phyloP scores from a whole-genome alignment of 805 yeast genomes.

The Lachancea kluyveri region DNA sequence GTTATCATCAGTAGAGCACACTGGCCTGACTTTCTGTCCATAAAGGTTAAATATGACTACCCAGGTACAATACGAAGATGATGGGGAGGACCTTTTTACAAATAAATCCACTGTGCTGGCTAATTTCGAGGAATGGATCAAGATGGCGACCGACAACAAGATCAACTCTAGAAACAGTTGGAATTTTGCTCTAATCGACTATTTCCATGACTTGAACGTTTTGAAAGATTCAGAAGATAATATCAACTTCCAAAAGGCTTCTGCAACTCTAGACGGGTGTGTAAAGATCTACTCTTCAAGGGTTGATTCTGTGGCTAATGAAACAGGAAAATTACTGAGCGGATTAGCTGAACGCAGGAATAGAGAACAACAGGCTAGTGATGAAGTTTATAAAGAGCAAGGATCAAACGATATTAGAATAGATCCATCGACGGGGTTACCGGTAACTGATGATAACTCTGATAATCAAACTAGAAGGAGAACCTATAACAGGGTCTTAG shows the following conservation, averaged over 20 bases:
- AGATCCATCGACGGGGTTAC: conserved; percentile 31
- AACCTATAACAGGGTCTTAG: conserved; percentile 26
- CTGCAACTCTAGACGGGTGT: conserved; percentile 90
- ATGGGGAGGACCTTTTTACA: conserved; percentile 24
- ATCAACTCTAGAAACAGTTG: conserved; percentile 82
- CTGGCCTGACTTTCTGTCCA: too few relatives aligned
- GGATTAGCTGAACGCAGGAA: conserved; percentile 51
- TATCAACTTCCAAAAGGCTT: conserved; percentile 85
- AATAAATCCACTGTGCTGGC: conserved; percentile 39
- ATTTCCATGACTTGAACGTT: conserved; percentile 76
- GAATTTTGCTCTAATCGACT: conserved; percentile 87
- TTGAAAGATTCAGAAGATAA: conserved; percentile 66
- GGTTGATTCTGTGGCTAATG: conserved; percentile 86
- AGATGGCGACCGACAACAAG: conserved; percentile 75
- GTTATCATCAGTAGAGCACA: too few relatives aligned
- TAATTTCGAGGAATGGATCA: conserved; percentile 75
- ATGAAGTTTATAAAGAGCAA: too few relatives aligned
- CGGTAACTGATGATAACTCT: conserved; percentile 23
- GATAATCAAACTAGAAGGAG: conserved; percentile 23
- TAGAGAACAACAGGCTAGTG: conserved; percentile 17
- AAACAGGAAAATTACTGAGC: conserved; percentile 76
- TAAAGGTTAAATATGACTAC: too few relatives aligned
- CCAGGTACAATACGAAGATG: conserved; percentile 16
- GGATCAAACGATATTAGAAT: conserved; percentile 24
- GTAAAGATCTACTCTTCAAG: conserved; percentile 87